Evolutionary conservation across 1,284 basidiomycete species (phyloP).

Genomic region (Gymnopus androsaceus): DNA sequence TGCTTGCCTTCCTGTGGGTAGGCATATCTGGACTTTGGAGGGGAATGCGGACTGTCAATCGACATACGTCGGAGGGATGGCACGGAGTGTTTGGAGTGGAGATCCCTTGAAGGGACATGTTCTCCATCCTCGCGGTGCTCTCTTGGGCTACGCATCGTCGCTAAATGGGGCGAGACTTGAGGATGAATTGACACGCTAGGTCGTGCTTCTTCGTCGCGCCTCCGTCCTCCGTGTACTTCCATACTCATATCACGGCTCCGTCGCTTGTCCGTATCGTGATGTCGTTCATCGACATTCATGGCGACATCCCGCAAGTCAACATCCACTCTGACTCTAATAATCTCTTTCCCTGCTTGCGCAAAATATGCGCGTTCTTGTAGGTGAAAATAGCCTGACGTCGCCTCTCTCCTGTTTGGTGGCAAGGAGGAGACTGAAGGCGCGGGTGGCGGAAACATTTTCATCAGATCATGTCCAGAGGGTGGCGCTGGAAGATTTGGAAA

Average conservation of each 20-base stretch:
- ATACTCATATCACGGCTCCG: neutral
- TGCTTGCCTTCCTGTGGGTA: constrained; percentile 32
- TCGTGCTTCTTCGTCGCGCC: neutral
- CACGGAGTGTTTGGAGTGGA: constrained; percentile 19
- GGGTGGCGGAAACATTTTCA: constrained; percentile 75
- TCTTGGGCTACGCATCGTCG: constrained; percentile 9
- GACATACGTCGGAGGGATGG: constrained; percentile 24
- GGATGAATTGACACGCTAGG: constrained; percentile 7
- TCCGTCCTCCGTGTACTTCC: neutral
- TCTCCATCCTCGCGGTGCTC: constrained; percentile 1
- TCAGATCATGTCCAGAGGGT: constrained; percentile 76
- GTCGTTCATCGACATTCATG: constrained; percentile 17
- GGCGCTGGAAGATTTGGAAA: constrained; percentile 50
- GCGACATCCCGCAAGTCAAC: constrained; percentile 44
- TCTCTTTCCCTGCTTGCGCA: constrained; percentile 71
- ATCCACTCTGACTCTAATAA: constrained; percentile 69
- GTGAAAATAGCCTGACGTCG: constrained; percentile 70
- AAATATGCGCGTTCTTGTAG: constrained; percentile 76
- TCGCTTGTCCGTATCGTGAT: constrained; percentile 2
- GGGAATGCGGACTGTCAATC: constrained; percentile 20
- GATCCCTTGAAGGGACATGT: neutral
- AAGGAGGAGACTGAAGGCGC: constrained; percentile 53
- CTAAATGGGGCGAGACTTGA: constrained; percentile 8
- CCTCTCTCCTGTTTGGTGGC: constrained; percentile 39
- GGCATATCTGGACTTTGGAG: constrained; percentile 42